Conservation (phyloP, 352 stramenopile species). For the Globisporangium splendens region DNA sequence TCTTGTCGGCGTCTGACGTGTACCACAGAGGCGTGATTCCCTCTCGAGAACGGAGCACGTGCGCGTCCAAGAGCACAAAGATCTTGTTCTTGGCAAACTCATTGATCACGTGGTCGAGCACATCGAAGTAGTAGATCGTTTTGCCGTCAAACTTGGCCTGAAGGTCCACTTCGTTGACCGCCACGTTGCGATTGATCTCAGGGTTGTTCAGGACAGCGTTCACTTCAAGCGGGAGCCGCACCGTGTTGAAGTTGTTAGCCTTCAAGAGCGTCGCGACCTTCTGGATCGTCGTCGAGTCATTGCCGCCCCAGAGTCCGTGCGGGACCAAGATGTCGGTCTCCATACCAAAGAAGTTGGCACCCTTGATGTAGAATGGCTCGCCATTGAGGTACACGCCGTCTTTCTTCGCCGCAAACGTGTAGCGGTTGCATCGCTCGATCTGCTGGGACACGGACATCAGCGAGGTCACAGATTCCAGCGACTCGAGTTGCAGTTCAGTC, state of each 20-base stretch:
- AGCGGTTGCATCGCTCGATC: background rate
- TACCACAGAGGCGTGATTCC: constrained; percentile 16
- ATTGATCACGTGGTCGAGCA: constrained; percentile 6
- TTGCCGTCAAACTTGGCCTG: too few relatives aligned
- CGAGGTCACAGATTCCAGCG: background rate
- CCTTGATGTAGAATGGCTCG: constrained; percentile 2
- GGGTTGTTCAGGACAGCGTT: background rate
- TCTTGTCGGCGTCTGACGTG: constrained; percentile 1
- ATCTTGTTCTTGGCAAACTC: constrained; percentile 12
- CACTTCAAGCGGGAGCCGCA: constrained; percentile 2
- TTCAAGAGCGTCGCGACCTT: constrained; percentile 4
- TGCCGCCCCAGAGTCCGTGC: constrained; percentile 7
- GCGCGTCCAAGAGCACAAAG: constrained; percentile 15
- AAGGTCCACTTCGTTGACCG: too few relatives aligned
- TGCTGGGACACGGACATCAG: background rate
- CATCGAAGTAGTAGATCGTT: too few relatives aligned
- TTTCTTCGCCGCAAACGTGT: constrained; percentile 1
- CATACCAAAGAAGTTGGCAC: constrained; percentile 7
- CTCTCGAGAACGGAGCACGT: constrained; percentile 9
- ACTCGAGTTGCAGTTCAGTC: background rate
- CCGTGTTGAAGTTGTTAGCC: constrained; percentile 8
- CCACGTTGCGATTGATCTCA: background rate
- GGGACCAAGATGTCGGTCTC: constrained; percentile 4
- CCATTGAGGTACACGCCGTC: constrained; percentile 2
- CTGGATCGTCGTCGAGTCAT: constrained; percentile 6